Base-by-base conservation (phyloP, 139 green algal species). In the Diplosphaera chodatii region DNA sequence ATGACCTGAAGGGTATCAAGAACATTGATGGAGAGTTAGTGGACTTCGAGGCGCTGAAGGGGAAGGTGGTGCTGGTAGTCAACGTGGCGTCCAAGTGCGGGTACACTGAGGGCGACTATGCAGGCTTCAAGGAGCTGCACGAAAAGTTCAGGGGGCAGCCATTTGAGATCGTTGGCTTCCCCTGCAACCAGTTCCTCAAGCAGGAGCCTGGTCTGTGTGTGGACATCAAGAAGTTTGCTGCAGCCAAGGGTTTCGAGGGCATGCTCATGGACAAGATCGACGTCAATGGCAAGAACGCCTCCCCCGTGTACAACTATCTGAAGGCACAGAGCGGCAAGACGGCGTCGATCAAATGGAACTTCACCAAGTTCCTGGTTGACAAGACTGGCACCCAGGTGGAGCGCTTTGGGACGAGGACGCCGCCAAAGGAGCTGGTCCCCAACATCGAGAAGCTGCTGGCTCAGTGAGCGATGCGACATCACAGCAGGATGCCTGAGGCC, bases 81-180 rank as follows among this genome's bases (percentile, higher is more conserved):
- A 85, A 85, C 69, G 80, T 85, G 3, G 80, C 80, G 4, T 78
- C 72, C 1, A 68, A 85, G 32, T 85, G 80, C 74, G 80, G 80
- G 15, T 84, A 70, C 77, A 85, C 80, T 37, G 76, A 79, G 55
- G n/a, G 56, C 70, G 83, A 85, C 72, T 85, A 85, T 66, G 31
- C 59, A 15, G 74, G 72, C 15, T 63, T 85, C 63, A 32, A 55
- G 30, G 64, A 78, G 27, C 40, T 85, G 48, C 68, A 85, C 28
- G 73, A 82, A 20, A 70, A 63, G 34, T 85, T 79, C 63, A 56
- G 67, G n/a, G 56, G 69, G 48, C 63, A 77, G 23, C 77, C 72
- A 21, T 71, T 85, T 8, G 74, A 79, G 56, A 75, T 85, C 40
- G 71, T 85, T 32, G 80, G 72, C 31, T 85, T 85, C 71, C 80